These are phyloP conservation scores for Fusarium chaquense DNA, from an alignment of 2,329 filamentous ascomycete species.

Conservation along the genomic window DNA sequence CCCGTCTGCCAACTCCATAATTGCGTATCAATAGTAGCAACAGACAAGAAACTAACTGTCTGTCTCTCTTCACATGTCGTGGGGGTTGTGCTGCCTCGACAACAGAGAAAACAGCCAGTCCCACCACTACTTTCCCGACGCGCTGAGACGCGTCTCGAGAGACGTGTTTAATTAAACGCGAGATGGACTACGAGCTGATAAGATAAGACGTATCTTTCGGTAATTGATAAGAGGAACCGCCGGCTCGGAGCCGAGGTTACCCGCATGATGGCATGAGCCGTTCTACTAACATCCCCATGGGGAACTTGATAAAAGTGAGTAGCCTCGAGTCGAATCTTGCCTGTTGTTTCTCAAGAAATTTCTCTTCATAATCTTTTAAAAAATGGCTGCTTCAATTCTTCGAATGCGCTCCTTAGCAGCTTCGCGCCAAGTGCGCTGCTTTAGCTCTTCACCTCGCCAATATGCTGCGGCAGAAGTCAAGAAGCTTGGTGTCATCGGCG, in stretches of 20 bases:
- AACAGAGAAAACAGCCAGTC: conserved; percentile 33
- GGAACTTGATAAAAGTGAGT: conserved; percentile 17
- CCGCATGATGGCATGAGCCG: conserved; percentile 49
- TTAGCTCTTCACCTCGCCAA: conserved; percentile 75
- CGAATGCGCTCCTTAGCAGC: conserved; percentile 53
- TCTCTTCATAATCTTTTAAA: conserved; percentile 2
- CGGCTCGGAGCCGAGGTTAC: conserved; percentile 57
- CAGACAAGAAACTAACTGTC: conserved; percentile 21
- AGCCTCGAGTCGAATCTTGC: conserved; percentile 1
- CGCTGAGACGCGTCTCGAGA: conserved; percentile 40
- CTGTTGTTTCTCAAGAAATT: conserved; percentile 6
- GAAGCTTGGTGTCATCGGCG: conserved; percentile 89
- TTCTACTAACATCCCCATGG: conserved; percentile 30
- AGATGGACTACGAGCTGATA: conserved; percentile 22
- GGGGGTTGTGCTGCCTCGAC: conserved; percentile 36
- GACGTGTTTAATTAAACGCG: conserved; percentile 40
- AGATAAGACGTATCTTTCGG: conserved; percentile 37
- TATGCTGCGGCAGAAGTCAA: conserved; percentile 78
- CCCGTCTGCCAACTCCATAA: conserved; percentile 68
- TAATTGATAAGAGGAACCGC: conserved; percentile 25
- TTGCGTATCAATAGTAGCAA: conserved; percentile 23
- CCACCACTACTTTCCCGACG: conserved; percentile 29
- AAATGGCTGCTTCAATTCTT: conserved; percentile 59
- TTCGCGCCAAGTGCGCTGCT: conserved; percentile 64
- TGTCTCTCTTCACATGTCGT: conserved; percentile 37